These are phyloP conservation scores for Sanghuangporus baumii DNA, from an alignment of 1,284 basidiomycete genomes.

Conservation along the genomic window DNA sequence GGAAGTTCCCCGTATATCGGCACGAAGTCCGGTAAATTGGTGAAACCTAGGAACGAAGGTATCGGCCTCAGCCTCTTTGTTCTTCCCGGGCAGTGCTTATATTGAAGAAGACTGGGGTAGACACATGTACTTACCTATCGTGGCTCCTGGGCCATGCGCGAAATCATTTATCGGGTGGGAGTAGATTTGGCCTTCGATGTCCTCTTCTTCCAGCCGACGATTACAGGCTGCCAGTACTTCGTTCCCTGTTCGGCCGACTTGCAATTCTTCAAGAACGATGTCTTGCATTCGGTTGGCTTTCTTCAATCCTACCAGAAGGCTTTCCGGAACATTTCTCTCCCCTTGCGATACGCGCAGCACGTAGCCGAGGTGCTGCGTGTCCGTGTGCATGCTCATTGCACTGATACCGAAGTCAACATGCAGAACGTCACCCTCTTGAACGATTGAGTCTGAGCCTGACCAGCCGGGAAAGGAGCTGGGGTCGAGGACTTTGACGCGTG, in stretches of 20 bases:
- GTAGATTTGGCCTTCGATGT: constrained; percentile 45
- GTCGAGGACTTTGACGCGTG: constrained; percentile 42
- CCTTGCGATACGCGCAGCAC: constrained; percentile 39
- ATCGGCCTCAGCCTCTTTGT: not conserved
- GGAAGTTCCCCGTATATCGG: constrained; percentile 40
- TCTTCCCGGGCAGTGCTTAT: not conserved
- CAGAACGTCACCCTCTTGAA: constrained; percentile 43
- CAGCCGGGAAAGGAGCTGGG: constrained; percentile 41
- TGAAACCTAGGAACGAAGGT: constrained; percentile 36
- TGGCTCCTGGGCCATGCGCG: constrained; percentile 49
- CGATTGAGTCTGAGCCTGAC: constrained; percentile 36
- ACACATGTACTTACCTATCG: constrained; percentile 33
- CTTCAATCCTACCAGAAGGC: constrained; percentile 38
- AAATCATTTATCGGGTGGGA: constrained; percentile 52
- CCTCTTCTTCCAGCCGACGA: constrained; percentile 37
- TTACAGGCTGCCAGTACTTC: constrained; percentile 37
- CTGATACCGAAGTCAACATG: constrained; percentile 52
- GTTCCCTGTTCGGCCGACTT: constrained; percentile 42
- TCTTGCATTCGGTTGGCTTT: constrained; percentile 49
- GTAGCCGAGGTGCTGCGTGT: constrained; percentile 52
- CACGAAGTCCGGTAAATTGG: constrained; percentile 40
- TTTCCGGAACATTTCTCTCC: constrained; percentile 37
- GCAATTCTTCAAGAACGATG: constrained; percentile 40
- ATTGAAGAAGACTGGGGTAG: not conserved
- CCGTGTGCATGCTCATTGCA: constrained; percentile 49